A percentile compares a stretch with the other conserved stretches of the same genome.
These are phyloP conservation scores for Claviceps monticola DNA, from an alignment of 2,329 filamentous ascomycete genomes.

Conservation along the genomic window DNA sequence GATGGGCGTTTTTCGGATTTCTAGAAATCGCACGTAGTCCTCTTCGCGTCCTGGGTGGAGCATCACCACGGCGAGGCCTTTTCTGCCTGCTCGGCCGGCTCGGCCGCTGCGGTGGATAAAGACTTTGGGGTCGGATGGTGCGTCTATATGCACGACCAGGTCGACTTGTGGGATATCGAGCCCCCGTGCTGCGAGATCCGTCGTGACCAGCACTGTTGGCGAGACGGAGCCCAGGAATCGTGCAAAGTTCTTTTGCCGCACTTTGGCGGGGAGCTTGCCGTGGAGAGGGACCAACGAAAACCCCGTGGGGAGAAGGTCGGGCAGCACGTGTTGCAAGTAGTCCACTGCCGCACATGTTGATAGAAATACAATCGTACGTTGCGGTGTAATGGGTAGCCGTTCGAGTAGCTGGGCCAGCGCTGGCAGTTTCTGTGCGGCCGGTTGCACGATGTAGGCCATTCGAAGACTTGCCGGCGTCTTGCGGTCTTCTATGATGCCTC, in stretches of 20 bases:
- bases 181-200: slow-evolving; percentile 80
- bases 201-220: slow-evolving; percentile 76
- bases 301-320: slow-evolving; percentile 51
- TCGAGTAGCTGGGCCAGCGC: slow-evolving; percentile 57
- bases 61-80: slow-evolving; percentile 74
- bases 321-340: slow-evolving; percentile 76
- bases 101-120: slow-evolving; percentile 90
- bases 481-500: slow-evolving; percentile 59
- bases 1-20: slow-evolving; percentile 77
- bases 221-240: slow-evolving; percentile 62
- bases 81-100: slow-evolving; percentile 76
- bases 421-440: slow-evolving; percentile 68
- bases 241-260: slow-evolving; percentile 76
- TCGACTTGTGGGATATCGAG: slow-evolving; percentile 88
- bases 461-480: slow-evolving; percentile 84
- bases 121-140: slow-evolving; percentile 72
- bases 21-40: slow-evolving; percentile 78
- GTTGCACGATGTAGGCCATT: slow-evolving; percentile 70
- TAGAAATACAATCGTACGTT: slow-evolving; percentile 81
- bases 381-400: slow-evolving; percentile 56
- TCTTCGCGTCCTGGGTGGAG: slow-evolving; percentile 76
- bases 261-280: slow-evolving; percentile 80
- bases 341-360: slow-evolving; percentile 92
- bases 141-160: slow-evolving; percentile 79
- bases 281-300: slow-evolving; percentile 71